These are phyloP conservation scores for Fusarium heterosporum DNA, from an alignment of 2,329 filamentous ascomycete genomes.

Conservation along the genomic window DNA sequence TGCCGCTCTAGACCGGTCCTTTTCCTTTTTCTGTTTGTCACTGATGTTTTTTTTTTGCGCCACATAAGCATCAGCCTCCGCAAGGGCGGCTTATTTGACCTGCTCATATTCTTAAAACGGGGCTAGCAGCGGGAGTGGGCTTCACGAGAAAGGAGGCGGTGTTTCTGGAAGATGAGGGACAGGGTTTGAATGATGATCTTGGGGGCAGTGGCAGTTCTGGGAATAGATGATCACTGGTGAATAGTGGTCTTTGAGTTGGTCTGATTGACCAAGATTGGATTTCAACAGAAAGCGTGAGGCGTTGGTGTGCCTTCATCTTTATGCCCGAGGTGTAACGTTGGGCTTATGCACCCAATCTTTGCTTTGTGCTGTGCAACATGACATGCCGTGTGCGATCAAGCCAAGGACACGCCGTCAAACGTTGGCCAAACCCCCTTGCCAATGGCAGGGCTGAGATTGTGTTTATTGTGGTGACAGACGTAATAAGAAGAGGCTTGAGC, in stretches of 20 bases:
- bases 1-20: constrained; percentile 17
- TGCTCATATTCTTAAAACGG: constrained; percentile 31
- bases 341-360: constrained; percentile 6
- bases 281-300: neutral
- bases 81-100: neutral
- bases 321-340: constrained; percentile 16
- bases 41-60: neutral
- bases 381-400: constrained; percentile 14
- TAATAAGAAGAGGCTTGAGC: constrained; percentile 20
- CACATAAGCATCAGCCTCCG: constrained; percentile 17
- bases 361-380: constrained; percentile 13
- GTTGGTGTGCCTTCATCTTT: neutral
- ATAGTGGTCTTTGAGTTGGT: neutral
- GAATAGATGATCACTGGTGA: neutral
- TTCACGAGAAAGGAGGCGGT: constrained; percentile 10
- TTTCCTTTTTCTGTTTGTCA: neutral
- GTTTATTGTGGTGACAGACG: neutral
- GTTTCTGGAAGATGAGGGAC: constrained; percentile 9
- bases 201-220: neutral
- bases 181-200: neutral
- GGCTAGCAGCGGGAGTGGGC: constrained; percentile 5
- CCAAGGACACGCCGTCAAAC: constrained; percentile 18
- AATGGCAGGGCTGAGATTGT: constrained; percentile 15
- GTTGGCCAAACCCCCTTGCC: constrained; percentile 5
- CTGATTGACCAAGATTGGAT: neutral